Conservation (phyloP, 139 green algal genomes). For the Auxenochlorella pyrenoidosa region DNA sequence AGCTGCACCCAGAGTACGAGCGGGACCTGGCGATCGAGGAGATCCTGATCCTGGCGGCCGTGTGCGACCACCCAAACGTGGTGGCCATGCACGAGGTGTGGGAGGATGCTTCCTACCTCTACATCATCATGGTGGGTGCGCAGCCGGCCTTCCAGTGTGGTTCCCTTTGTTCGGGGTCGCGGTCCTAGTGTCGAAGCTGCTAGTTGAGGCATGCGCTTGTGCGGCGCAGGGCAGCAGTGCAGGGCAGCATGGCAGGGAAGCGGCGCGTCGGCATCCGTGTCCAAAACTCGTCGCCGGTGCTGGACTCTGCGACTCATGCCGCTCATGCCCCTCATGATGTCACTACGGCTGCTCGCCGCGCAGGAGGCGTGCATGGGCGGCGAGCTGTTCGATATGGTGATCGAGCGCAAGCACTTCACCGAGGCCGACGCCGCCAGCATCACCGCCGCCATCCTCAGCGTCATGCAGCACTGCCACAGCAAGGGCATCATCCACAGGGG, state of each 20-base stretch:
- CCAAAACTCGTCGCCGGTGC: too few relatives aligned
- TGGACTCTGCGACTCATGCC: too few relatives aligned
- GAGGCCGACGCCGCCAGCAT: conserved; percentile 79
- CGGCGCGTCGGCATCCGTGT: too few relatives aligned
- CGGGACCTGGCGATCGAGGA: conserved; percentile 19
- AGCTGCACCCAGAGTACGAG: conserved; percentile 44
- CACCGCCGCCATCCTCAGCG: conserved; percentile 49
- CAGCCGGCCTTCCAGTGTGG: too few relatives aligned
- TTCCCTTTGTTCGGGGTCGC: too few relatives aligned
- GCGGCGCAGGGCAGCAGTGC: too few relatives aligned
- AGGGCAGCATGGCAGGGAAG: too few relatives aligned
- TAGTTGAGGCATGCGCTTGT: too few relatives aligned
- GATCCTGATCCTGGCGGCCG: conserved; percentile 32
- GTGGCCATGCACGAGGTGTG: conserved; percentile 39
- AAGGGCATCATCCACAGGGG: conserved; percentile 63
- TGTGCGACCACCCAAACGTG: conserved; percentile 9
- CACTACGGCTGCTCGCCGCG: neutral
- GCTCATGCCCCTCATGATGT: too few relatives aligned
- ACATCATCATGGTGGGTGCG: conserved; percentile 78
- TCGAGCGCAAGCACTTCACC: conserved; percentile 72
- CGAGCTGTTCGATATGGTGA: conserved; percentile 86
- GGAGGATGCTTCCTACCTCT: conserved; percentile 72
- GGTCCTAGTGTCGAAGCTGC: neutral
- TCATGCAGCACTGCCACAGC: conserved; percentile 81
- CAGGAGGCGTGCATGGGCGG: conserved; percentile 81